These are phyloP conservation scores for Bolboschoenoplectus hybrid DNA, from an alignment of 202 grass and related monocot genomes.

Conservation along the genomic window DNA sequence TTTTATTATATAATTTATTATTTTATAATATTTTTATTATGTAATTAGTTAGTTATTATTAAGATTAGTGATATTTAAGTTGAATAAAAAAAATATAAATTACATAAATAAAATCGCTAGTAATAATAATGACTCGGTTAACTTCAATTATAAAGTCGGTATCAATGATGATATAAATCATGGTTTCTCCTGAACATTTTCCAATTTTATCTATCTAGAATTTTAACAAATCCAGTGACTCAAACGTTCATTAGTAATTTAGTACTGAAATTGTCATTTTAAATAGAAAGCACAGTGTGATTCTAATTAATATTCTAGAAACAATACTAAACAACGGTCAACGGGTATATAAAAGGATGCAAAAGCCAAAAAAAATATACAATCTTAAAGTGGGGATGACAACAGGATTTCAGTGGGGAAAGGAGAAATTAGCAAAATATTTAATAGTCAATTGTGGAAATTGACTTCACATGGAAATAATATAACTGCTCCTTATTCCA, in stretches of 20 bases:
- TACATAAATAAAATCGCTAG: too few relatives aligned
- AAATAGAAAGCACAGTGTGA: not conserved
- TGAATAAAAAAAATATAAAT: too few relatives aligned
- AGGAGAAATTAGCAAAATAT: not conserved
- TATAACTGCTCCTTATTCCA: slow-evolving; percentile 29
- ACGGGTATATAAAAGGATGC: not conserved
- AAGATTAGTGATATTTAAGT: too few relatives aligned
- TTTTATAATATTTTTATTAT: too few relatives aligned
- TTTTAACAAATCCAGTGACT: not conserved
- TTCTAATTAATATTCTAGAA: not conserved
- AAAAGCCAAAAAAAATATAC: not conserved
- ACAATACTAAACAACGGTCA: not conserved
- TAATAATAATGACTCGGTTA: too few relatives aligned
- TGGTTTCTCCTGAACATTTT: too few relatives aligned
- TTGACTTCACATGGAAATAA: not conserved
- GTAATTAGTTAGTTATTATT: too few relatives aligned
- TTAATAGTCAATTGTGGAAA: not conserved
- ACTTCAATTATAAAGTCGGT: too few relatives aligned
- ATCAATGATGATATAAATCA: too few relatives aligned
- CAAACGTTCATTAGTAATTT: not conserved
- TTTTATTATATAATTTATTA: too few relatives aligned
- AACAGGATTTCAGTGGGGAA: not conserved
- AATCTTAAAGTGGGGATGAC: not conserved
- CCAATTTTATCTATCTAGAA: not conserved
- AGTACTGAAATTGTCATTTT: not conserved